Percentiles rank a stretch among this genome's conserved stretches.
These are phyloP conservation scores for Serendipita indica DNA, from an alignment of 768 basidiomycete species.

Conservation along the genomic window DNA sequence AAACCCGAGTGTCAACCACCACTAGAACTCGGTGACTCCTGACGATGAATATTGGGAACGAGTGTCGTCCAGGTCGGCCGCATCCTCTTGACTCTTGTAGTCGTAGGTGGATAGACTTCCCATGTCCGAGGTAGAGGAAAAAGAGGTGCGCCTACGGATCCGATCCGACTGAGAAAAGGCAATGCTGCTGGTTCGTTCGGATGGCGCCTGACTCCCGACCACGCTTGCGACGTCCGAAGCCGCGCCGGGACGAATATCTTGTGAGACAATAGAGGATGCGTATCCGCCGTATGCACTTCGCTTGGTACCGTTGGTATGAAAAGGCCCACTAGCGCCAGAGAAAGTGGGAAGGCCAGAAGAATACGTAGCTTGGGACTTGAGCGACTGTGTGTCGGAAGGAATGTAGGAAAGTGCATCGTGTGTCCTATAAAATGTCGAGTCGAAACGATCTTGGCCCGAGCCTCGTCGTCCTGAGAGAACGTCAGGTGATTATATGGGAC, in stretches of 20 bases:
- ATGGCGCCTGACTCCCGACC: conserved; percentile 25
- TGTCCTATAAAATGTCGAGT: conserved; percentile 87
- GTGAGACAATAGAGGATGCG: conserved; percentile 68
- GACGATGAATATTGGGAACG: conserved; percentile 76
- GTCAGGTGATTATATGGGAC: conserved; percentile 10
- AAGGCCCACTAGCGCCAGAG: conserved; percentile 45
- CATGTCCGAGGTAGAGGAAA: conserved; percentile 60
- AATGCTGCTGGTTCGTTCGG: conserved; percentile 37
- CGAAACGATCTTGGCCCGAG: conserved; percentile 88
- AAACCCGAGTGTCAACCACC: too few species aligned
- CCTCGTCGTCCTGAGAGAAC: conserved; percentile 41
- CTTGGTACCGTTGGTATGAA: conserved; percentile 58
- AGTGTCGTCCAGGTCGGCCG: conserved; percentile 67
- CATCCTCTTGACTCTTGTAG: conserved; percentile 84
- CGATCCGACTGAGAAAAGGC: conserved; percentile 88
- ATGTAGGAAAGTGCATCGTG: conserved; percentile 91
- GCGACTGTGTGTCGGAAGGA: conserved; percentile 87
- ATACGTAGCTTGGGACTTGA: conserved; percentile 92
- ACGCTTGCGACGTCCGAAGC: conserved; percentile 34
- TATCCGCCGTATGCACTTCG: conserved; percentile 50
- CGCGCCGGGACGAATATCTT: conserved; percentile 65
- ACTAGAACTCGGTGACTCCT: conserved; percentile 70
- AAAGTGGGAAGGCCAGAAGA: conserved; percentile 86
- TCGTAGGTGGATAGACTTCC: conserved; percentile 64
- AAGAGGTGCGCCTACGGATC: conserved; percentile 59